Evolutionary conservation across 1,139 yeast species (phyloP).

Genomic region (Meyerozyma sp.): DNA sequence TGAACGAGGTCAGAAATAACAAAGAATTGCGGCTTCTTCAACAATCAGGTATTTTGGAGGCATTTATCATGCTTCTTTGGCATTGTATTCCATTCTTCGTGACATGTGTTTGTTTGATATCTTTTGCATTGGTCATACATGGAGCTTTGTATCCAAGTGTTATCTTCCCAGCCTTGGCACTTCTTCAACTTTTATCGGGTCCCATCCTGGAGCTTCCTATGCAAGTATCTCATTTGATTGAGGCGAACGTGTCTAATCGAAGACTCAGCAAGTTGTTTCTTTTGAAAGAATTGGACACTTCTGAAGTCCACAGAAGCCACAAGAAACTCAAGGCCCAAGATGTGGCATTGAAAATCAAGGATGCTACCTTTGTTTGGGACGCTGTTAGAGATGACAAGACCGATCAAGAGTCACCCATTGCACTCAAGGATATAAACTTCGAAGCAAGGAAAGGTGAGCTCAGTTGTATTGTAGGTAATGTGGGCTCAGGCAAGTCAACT

Average conservation of each 20-base stretch:
- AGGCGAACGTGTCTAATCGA: conserved; percentile 26
- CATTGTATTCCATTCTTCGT: conserved; percentile 32
- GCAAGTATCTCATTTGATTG: conserved; percentile 23
- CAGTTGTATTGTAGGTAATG: conserved; percentile 24
- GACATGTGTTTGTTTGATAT: conserved; percentile 28
- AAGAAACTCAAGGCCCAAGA: conserved; percentile 6
- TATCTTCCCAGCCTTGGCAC: conserved; percentile 35
- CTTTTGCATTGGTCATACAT: conserved; percentile 19
- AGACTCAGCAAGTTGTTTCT: conserved; percentile 28
- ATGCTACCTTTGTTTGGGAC: conserved; percentile 12
- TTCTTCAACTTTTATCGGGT: conserved; percentile 26
- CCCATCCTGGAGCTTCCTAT: conserved; percentile 32
- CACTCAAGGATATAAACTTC: conserved; percentile 16
- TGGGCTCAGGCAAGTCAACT: conserved; percentile 26
- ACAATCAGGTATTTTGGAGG: conserved; percentile 26
- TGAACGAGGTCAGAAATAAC: conserved; percentile 30
- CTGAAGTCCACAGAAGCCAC: background rate
- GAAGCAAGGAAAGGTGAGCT: conserved; percentile 19
- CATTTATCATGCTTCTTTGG: conserved; percentile 32
- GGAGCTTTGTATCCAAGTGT: conserved; percentile 30
- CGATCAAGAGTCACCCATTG: conserved; percentile 44
- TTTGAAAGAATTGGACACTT: conserved; percentile 27
- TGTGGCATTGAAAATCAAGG: conserved; percentile 7
- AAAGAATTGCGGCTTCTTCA: conserved; percentile 26
- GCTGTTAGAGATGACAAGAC: conserved; percentile 17